phyloP scores from a whole-genome alignment of 176 grass and related monocot species.

The Echinochloa phyllopogon region DNA sequence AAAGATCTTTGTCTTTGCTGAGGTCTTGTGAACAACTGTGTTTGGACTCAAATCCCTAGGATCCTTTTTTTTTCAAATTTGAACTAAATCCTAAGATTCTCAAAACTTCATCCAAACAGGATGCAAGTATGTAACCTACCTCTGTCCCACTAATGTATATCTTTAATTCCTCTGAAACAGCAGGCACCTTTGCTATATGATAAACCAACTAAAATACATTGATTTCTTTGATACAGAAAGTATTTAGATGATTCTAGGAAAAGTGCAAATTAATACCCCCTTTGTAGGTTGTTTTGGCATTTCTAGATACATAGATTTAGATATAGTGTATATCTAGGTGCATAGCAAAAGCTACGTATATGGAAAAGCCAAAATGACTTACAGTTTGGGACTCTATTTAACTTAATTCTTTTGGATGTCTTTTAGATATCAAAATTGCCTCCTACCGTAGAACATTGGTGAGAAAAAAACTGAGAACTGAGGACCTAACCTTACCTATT shows the following conservation, averaged over 20 bases:
- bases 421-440: not conserved
- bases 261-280: not conserved
- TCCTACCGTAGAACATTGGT: not conserved
- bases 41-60: not conserved
- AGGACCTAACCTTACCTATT: not conserved
- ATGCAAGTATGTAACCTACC: not conserved
- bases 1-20: not conserved
- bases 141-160: not conserved
- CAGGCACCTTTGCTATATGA: slow-evolving; percentile 7
- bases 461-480: not conserved
- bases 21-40: not conserved
- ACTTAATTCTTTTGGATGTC: not conserved
- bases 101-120: not conserved
- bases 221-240: slow-evolving; percentile 2
- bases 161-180: not conserved
- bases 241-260: not conserved
- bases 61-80: not conserved
- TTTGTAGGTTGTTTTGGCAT: not conserved
- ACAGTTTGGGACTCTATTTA: not conserved
- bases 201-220: not conserved
- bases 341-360: no score
- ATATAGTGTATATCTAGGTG: no score
- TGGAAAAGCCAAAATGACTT: no score
- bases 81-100: not conserved
- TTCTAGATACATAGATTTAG: no score